These are phyloP conservation scores for Isatis tinctoria DNA, from an alignment of 345 rosid species.

Conservation along the genomic window DNA sequence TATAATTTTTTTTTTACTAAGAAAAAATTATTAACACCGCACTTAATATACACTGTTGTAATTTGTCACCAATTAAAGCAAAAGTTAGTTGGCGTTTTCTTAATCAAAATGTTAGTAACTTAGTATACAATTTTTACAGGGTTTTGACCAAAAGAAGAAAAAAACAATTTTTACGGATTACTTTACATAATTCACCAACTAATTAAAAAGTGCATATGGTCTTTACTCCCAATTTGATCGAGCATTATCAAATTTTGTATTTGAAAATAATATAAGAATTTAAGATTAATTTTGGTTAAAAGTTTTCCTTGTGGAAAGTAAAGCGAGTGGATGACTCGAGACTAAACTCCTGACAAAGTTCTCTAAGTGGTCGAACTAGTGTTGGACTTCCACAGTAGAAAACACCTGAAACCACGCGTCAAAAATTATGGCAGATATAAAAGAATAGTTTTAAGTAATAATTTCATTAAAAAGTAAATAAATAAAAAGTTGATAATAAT, in stretches of 20 bases:
- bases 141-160: not conserved
- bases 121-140: not conserved
- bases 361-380: constrained; percentile 56
- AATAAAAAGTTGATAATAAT: not conserved
- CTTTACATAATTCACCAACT: constrained; percentile 14
- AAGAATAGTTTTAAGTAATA: not conserved
- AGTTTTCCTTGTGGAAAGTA: constrained; percentile 90
- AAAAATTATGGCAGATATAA: not conserved
- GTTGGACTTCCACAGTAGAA: constrained; percentile 92
- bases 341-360: constrained; percentile 79
- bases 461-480: not conserved
- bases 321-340: constrained; percentile 72
- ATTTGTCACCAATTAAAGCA: not conserved
- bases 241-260: constrained; percentile 9
- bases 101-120: constrained; percentile 14
- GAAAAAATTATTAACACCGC: not conserved
- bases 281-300: constrained; percentile 33
- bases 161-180: not conserved
- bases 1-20: not conserved
- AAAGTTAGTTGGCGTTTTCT: not conserved
- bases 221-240: not conserved
- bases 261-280: not conserved
- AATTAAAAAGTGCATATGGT: constrained; percentile 11
- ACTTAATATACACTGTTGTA: not conserved
- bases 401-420: constrained; percentile 57